These are phyloP conservation scores for Pleurotus citrinopileatus DNA, from an alignment of 768 basidiomycete genomes.

Conservation along the genomic window DNA sequence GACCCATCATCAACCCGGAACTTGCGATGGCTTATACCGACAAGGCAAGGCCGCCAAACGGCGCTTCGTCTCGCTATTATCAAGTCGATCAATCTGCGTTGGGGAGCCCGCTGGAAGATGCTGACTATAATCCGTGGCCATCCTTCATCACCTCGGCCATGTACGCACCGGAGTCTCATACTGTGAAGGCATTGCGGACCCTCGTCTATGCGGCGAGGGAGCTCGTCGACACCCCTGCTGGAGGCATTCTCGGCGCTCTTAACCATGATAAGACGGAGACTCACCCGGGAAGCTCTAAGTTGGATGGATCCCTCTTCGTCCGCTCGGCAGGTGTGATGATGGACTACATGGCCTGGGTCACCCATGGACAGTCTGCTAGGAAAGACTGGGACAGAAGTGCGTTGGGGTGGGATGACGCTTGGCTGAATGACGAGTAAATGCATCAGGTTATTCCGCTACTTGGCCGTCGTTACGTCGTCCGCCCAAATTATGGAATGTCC, in stretches of 20 bases:
- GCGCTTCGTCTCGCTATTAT: not conserved
- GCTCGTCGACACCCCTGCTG: conserved; percentile 40
- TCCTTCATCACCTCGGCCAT: conserved; percentile 40
- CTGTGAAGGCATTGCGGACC: conserved; percentile 46
- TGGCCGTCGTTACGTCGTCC: not conserved
- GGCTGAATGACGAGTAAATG: conserved; percentile 23
- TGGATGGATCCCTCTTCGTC: conserved; percentile 59
- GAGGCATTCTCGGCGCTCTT: conserved; percentile 42
- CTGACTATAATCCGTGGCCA: conserved; percentile 51
- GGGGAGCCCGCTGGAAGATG: conserved; percentile 33
- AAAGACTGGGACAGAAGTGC: conserved; percentile 52
- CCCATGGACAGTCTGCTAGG: conserved; percentile 45
- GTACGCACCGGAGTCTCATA: conserved; percentile 52
- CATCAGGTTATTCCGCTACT: no score
- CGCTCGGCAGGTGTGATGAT: conserved; percentile 55
- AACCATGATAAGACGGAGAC: conserved; percentile 36
- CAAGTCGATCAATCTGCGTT: conserved; percentile 21
- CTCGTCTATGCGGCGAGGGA: conserved; percentile 45
- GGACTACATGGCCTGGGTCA: conserved; percentile 55
- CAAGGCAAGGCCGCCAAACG: conserved; percentile 36
- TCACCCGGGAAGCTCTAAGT: conserved; percentile 33
- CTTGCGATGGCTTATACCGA: conserved; percentile 44
- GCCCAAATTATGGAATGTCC: no score
- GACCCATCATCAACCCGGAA: conserved; percentile 48
- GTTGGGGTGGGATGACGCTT: conserved; percentile 60